Conservation (phyloP, 257 asterid species). For the Solanum sitiens region DNA sequence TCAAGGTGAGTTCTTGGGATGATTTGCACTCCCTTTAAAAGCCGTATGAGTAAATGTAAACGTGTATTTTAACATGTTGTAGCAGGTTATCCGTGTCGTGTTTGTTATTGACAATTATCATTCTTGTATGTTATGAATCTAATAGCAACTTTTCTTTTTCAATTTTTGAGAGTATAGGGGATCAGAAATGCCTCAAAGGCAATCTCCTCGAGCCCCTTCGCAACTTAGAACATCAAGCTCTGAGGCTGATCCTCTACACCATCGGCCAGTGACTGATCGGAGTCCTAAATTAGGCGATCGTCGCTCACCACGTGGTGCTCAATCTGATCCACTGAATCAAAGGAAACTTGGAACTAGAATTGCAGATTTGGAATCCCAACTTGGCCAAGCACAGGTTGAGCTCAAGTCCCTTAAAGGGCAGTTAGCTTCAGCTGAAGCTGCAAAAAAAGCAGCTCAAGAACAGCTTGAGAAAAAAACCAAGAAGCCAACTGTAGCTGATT, state of each 20-base stretch:
- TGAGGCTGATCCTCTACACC: not conserved
- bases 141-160: not conserved
- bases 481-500: slow-evolving; percentile 13
- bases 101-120: not conserved
- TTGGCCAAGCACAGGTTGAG: slow-evolving; percentile 9
- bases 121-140: not conserved
- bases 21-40: not conserved
- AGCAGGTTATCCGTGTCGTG: no score
- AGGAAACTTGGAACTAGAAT: slow-evolving; percentile 9
- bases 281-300: slow-evolving; percentile 6
- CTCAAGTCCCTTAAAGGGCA: slow-evolving; percentile 5
- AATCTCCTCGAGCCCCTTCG: not conserved
- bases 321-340: slow-evolving; percentile 1
- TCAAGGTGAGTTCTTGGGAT: not conserved
- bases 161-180: not conserved
- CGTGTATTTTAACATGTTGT: not conserved
- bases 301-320: slow-evolving; percentile 7
- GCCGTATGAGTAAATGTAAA: not conserved
- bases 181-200: slow-evolving; percentile 11
- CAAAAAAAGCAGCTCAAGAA: slow-evolving; percentile 7
- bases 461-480: slow-evolving; percentile 2
- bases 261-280: slow-evolving; percentile 1
- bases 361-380: slow-evolving; percentile 9
- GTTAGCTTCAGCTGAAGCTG: slow-evolving; percentile 6
- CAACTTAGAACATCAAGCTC: slow-evolving; percentile 9